Evolutionary conservation across 1,139 yeast species (phyloP).

Genomic region (Geotrichum siamense): DNA sequence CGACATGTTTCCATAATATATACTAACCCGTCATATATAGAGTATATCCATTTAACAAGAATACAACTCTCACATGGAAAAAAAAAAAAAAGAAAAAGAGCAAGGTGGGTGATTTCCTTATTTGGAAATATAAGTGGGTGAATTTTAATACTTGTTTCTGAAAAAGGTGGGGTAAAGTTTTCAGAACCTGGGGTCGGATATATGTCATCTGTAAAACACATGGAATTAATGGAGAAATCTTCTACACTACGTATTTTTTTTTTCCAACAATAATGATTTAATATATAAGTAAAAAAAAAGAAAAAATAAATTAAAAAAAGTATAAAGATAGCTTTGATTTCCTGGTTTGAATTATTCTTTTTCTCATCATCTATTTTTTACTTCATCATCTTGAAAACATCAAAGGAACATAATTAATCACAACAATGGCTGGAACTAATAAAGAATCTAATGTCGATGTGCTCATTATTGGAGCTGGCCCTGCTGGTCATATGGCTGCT

Average conservation of each 20-base stretch:
- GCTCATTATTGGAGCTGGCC: slow-evolving; percentile 38
- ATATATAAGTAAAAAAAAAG: not conserved
- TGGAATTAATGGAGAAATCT: too few relatives aligned
- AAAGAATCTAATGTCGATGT: slow-evolving; percentile 34
- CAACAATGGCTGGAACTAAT: slow-evolving; percentile 4
- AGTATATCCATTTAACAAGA: not conserved
- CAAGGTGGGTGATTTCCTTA: not conserved
- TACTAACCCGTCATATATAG: not conserved
- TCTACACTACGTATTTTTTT: not conserved
- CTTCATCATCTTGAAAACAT: too few relatives aligned
- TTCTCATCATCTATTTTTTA: not conserved
- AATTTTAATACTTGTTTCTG: not conserved
- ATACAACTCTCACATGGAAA: too few relatives aligned
- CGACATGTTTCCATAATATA: too few relatives aligned
- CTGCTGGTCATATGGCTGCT: slow-evolving; percentile 35
- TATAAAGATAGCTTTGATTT: not conserved
- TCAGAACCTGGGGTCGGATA: not conserved
- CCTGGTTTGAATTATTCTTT: not conserved
- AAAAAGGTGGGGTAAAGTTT: not conserved
- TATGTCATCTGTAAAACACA: too few relatives aligned
- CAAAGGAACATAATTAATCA: not conserved
- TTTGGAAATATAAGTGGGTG: not conserved
- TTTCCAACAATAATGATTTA: not conserved
- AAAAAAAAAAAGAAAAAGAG: too few relatives aligned
- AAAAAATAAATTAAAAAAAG: too few relatives aligned